Base-by-base conservation (phyloP, 2,329 filamentous ascomycete species). In the Myotisia sp. region DNA sequence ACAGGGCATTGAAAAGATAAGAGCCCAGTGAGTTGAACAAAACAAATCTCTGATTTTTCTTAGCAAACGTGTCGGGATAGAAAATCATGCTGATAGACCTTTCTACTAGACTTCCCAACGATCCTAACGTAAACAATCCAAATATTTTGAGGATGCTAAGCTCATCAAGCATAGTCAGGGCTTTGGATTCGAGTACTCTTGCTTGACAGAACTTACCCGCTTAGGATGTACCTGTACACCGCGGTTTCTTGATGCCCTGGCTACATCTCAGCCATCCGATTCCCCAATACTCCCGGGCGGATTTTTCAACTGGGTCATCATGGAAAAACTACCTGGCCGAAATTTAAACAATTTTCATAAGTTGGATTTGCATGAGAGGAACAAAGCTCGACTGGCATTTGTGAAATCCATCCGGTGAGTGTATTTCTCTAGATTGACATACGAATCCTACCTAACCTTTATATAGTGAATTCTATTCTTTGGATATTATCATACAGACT, bases 391-490 rank as follows among this genome's bases (percentile, higher is more conserved):
- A 6, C 23, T 37, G 9, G 37, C 37, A 26, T 42, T 39, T 34
- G 37, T 28, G 2, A 42, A 37, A 26, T 18, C 39, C 19, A 30
- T 41, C n/a, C 33, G 39, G 36, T 41, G 22, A 24, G 28, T 36
- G 2, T 10, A 12, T 19, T 12, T 16, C 26, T 23, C 19, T 16
- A 17, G 5, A 23, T 10, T 9, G 21, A 10, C 17, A n/a, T 23
- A n/a, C 30, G 12, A 8, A 22, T 33, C 5, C 7, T 20, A 26
- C 13, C 5, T 8, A 26, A 21, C 4, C 33, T 32, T 12, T 16
- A 17, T 17, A 7, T 20, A 42, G 40, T 16, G 40, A 42, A 28
- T 42, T 42, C 17, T 34, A 36, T 23, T 32, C 29, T 30, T 40
- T 3, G 22, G 37, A 16, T 40, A 31, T 31, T 21, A 26, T 3